A percentile compares a stretch with the other conserved stretches of the same genome.
Conservation (phyloP, 768 basidiomycete species). For the Lactarius sp. region DNA sequence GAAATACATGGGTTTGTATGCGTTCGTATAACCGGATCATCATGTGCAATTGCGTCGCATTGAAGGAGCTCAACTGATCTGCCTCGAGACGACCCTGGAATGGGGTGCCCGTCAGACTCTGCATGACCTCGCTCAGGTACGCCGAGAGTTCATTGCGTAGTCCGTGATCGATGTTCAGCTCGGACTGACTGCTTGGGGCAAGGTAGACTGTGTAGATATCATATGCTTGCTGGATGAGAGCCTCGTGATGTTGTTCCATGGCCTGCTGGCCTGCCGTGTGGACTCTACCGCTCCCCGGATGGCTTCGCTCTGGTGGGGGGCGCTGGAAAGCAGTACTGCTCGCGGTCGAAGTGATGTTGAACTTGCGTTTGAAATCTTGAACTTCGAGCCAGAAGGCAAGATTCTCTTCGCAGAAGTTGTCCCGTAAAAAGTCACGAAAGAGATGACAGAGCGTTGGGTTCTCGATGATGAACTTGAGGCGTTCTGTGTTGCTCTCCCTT, state of each 20-base stretch:
- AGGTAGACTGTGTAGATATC: conserved; percentile 93
- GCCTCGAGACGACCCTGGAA: conserved; percentile 80
- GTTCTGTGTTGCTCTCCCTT: conserved; percentile 90
- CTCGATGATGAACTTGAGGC: conserved; percentile 86
- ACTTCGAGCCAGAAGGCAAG: conserved; percentile 97
- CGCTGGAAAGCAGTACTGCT: conserved; percentile 17
- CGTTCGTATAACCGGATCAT: conserved; percentile 93
- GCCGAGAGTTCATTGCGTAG: conserved; percentile 90
- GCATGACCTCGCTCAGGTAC: conserved; percentile 88
- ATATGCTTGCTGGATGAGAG: conserved; percentile 90
- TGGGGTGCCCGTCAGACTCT: conserved; percentile 64
- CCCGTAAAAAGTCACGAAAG: conserved; percentile 91
- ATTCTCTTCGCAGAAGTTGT: conserved; percentile 98
- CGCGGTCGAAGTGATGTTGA: conserved; percentile 88
- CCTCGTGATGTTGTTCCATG: conserved; percentile 97
- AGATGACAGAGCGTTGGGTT: conserved; percentile 83
- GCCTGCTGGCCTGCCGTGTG: conserved; percentile 73
- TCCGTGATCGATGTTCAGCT: conserved; percentile 97
- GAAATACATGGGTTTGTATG: conserved; percentile 95
- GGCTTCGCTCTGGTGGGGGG: conserved; percentile 48
- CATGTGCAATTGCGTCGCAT: conserved; percentile 91
- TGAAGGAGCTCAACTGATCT: conserved; percentile 76
- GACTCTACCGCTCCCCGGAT: conserved; percentile 34
- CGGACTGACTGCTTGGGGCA: conserved; percentile 90
- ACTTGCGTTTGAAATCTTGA: conserved; percentile 93